Base-by-base conservation (phyloP, 2,329 filamentous ascomycete species). In the Aspergillus alliaceus region DNA sequence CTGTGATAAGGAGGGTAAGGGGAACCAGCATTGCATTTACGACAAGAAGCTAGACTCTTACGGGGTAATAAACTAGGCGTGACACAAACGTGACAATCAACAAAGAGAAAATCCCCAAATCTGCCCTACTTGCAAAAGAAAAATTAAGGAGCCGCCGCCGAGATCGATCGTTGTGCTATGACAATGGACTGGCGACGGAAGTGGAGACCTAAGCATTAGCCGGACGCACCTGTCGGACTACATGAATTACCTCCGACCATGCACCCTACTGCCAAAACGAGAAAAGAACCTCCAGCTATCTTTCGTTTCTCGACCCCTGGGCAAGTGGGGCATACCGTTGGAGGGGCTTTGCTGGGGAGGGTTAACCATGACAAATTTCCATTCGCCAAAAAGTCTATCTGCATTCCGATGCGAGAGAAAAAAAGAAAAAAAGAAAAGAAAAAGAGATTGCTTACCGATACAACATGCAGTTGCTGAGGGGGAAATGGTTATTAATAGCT, bases 91-190 rank as follows among this genome's bases (percentile, higher is more conserved):
- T 20, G 44, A 47, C 22, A 14, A 31, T 47, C 27, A 47, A 22
- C 9, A 11, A 12, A 18, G 12, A 18, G 4, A 18, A 22, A 8
- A 40, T 42, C 14, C 39, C 6, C 40, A 44, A 44, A n/a, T 27
- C 40, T 44, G 40, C 40, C 40, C 40, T 44, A 44, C 39, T 42
- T 14, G 20, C 39, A 22, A 24, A 44, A 22, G 25, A 22, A 53
- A 53, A 53, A 32, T 53, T 42, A 53, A 40, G 51, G 51, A 53
- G 51, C 39, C 51, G 51, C 31, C 37, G 18, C 27, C 39, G 12
- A 44, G 51, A 53, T 53, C 51, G 51, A 53, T 53, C 51, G 51
- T 18, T 20, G 27, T 53, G 51, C 51, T 53, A 53, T 53, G 51
- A 53, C 39, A 46, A n/a, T 31, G 51, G 25, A 24, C 49, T 40